A percentile compares a stretch with the other conserved stretches of the same genome.
Conservation (phyloP, 768 basidiomycete species). For the Tylopilus cervinicoccineus region DNA sequence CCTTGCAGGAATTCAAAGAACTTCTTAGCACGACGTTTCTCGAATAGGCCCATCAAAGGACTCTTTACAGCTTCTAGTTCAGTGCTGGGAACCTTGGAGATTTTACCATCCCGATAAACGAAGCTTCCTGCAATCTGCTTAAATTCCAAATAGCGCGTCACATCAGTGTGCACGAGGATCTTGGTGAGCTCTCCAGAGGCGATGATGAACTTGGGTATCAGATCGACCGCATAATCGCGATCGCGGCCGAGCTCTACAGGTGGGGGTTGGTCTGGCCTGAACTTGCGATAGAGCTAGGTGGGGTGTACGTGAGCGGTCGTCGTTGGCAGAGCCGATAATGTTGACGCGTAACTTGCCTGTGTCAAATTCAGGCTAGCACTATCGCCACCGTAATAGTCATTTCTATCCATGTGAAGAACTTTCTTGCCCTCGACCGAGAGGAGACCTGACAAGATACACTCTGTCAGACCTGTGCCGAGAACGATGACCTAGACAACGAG, state of each 20-base stretch:
- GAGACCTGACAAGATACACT: conserved; percentile 96
- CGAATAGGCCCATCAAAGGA: conserved; percentile 98
- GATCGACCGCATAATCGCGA: conserved; percentile 96
- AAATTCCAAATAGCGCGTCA: conserved; percentile 98
- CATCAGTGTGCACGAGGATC: conserved; percentile 98
- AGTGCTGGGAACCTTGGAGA: conserved; percentile 96
- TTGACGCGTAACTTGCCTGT: conserved; percentile 56
- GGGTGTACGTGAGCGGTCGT: conserved; percentile 18
- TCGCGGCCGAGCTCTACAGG: conserved; percentile 90
- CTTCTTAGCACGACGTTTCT: conserved; percentile 97
- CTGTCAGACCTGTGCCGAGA: conserved; percentile 95
- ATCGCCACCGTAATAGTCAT: conserved; percentile 98
- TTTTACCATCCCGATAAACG: conserved; percentile 94
- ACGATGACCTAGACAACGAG: conserved; percentile 64
- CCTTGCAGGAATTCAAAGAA: conserved; percentile 96
- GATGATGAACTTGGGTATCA: conserved; percentile 99
- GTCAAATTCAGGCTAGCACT: conserved; percentile 96
- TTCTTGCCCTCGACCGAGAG: conserved; percentile 99
- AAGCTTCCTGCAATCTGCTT: conserved; percentile 99
- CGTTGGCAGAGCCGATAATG: neutral
- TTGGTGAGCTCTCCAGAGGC: conserved; percentile 95
- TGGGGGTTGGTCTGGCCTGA: conserved; percentile 70
- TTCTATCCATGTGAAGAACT: conserved; percentile 97
- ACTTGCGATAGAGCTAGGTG: conserved; percentile 89
- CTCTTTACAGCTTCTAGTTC: conserved; percentile 96